Conservation (phyloP, 75 land plant species). For the Selaginella tamariscina region DNA sequence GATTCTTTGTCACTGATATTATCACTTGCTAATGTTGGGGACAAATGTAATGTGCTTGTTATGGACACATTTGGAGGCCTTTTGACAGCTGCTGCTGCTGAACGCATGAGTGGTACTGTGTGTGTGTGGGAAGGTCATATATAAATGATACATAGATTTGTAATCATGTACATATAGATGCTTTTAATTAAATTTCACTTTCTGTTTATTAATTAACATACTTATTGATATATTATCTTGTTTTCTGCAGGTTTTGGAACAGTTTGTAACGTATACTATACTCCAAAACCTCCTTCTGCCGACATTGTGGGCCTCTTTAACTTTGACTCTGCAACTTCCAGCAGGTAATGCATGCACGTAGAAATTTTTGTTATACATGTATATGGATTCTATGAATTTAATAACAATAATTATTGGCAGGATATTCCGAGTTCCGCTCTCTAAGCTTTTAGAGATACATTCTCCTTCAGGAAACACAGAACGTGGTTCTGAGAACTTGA, state of each 20-base stretch:
- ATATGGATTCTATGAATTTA: not conserved
- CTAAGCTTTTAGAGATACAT: conserved; percentile 17
- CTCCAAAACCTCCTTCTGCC: conserved; percentile 41
- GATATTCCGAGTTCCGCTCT: conserved; percentile 30
- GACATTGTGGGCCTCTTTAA: conserved; percentile 85
- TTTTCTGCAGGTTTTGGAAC: conserved; percentile 48
- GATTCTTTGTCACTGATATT: conserved; percentile 71
- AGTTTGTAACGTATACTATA: conserved; percentile 55
- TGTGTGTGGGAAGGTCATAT: too few species aligned
- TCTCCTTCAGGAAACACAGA: not conserved
- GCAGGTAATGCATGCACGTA: too few species aligned
- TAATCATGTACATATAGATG: too few species aligned
- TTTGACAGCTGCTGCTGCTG: conserved; percentile 86
- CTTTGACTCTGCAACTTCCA: conserved; percentile 43
- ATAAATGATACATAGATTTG: too few species aligned
- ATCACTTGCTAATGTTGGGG: conserved; percentile 68
- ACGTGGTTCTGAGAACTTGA: not conserved
- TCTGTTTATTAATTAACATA: not conserved
- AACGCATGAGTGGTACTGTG: conserved; percentile 65
- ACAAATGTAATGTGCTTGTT: conserved; percentile 73
- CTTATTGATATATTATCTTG: not conserved
- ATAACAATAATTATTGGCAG: conserved; percentile 10
- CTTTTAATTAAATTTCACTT: too few species aligned
- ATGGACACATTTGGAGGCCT: conserved; percentile 84
- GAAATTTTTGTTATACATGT: too few species aligned